A percentile compares a stretch with the other conserved stretches of the same genome.
phyloP scores from a whole-genome alignment of 2,329 filamentous ascomycete genomes.

The Thermothelomyces thermophilus region DNA sequence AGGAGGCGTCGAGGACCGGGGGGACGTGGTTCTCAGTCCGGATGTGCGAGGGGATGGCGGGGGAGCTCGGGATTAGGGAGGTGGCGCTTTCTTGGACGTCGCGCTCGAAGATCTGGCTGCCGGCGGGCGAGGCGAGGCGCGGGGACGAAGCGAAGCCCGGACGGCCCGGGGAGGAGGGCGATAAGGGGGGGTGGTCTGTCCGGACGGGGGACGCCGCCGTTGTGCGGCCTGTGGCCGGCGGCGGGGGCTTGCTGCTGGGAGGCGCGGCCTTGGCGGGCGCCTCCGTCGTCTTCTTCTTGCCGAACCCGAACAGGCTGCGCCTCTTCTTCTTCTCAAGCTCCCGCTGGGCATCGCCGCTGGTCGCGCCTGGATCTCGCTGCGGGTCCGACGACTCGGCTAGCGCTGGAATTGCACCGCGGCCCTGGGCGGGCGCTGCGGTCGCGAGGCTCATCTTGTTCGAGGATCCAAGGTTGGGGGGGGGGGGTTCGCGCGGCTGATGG shows the following conservation, averaged over 20 bases:
- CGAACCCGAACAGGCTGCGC: constrained; percentile 54
- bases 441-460: constrained; percentile 28
- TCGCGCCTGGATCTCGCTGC: constrained; percentile 15
- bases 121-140: constrained; percentile 64
- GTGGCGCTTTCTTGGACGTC: constrained; percentile 75
- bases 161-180: constrained; percentile 58
- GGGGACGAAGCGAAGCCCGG: constrained; percentile 29
- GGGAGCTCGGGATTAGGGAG: constrained; percentile 60
- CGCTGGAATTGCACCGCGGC: constrained; percentile 28
- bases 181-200: constrained; percentile 32
- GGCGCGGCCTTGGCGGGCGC: constrained; percentile 29
- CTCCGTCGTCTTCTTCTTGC: constrained; percentile 53
- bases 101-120: constrained; percentile 83
- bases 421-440: constrained; percentile 22
- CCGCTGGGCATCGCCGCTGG: constrained; percentile 22
- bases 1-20: constrained; percentile 82
- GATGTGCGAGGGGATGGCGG: constrained; percentile 88
- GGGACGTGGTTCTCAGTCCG: constrained; percentile 93
- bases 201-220: constrained; percentile 29
- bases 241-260: not conserved
- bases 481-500: not conserved
- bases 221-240: constrained; percentile 27
- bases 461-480: not conserved
- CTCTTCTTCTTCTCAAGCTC: constrained; percentile 41
- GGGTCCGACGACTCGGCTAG: constrained; percentile 25